Evolutionary conservation across 768 basidiomycete species (phyloP).

Genomic region (Lentinula aciculospora): DNA sequence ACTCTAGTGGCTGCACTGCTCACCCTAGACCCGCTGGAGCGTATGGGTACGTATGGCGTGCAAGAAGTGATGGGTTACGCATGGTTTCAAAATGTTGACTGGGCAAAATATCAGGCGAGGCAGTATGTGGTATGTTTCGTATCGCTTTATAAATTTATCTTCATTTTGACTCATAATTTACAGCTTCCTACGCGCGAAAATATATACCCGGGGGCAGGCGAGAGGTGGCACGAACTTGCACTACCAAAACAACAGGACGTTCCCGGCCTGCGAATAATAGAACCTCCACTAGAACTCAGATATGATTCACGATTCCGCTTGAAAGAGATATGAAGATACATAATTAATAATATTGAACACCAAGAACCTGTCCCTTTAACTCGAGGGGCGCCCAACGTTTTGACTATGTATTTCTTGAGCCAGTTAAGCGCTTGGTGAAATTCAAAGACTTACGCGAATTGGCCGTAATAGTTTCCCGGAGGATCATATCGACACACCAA

Average conservation of each 20-base stretch:
- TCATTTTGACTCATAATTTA: background rate
- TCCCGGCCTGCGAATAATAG: slow-evolving; percentile 31
- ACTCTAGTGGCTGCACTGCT: slow-evolving; percentile 38
- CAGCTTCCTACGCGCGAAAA: slow-evolving; percentile 4
- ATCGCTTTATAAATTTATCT: background rate
- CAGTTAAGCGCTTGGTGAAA: background rate
- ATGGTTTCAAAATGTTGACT: slow-evolving; percentile 42
- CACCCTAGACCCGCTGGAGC: slow-evolving; percentile 24
- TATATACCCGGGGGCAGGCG: slow-evolving; percentile 31
- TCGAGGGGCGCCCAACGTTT: background rate
- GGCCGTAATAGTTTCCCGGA: slow-evolving; percentile 20
- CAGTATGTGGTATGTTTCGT: slow-evolving; percentile 36
- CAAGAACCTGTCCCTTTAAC: too few species aligned
- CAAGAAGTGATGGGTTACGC: slow-evolving; percentile 32
- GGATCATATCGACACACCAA: slow-evolving; percentile 23
- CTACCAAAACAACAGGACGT: slow-evolving; percentile 30
- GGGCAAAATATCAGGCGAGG: slow-evolving; percentile 37
- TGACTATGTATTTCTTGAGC: background rate
- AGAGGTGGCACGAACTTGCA: slow-evolving; percentile 31
- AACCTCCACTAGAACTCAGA: slow-evolving; percentile 26
- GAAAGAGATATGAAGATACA: background rate
- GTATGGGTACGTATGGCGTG: slow-evolving; percentile 32
- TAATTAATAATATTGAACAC: too few species aligned
- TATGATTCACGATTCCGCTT: slow-evolving; percentile 29
- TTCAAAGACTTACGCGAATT: slow-evolving; percentile 15